Percentiles rank a stretch among this genome's conserved stretches.
These are phyloP conservation scores for Wickerhamiella vanderwaltii DNA, from an alignment of 805 yeast species.

Conservation along the genomic window DNA sequence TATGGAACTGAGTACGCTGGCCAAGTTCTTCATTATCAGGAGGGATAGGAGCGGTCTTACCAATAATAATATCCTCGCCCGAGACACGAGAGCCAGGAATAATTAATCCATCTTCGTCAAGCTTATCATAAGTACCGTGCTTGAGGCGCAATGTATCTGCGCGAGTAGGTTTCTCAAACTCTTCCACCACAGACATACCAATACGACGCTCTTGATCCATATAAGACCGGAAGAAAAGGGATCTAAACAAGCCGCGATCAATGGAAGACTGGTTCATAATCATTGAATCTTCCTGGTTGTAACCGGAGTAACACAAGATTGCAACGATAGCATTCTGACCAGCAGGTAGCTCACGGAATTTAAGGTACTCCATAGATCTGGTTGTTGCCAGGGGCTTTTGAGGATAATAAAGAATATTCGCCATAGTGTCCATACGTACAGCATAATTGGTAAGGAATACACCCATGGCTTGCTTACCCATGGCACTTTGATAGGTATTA, in stretches of 20 bases:
- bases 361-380: conserved; percentile 92
- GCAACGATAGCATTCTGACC: conserved; percentile 99
- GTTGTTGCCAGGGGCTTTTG: conserved; percentile 98
- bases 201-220: conserved; percentile 98
- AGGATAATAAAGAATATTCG: conserved; percentile 91
- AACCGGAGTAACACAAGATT: conserved; percentile 94
- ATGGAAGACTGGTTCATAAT: conserved; percentile 98
- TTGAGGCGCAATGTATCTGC: conserved; percentile 90
- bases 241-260: conserved; percentile 92
- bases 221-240: conserved; percentile 90
- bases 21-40: conserved; percentile 98
- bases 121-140: conserved; percentile 95
- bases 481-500: conserved; percentile 97
- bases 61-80: conserved; percentile 97
- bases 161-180: conserved; percentile 93
- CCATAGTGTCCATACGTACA: conserved; percentile 99
- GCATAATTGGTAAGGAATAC: conserved; percentile 89
- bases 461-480: conserved; percentile 99
- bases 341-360: conserved; percentile 96
- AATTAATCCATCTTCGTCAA: conserved; percentile 95
- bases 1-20: conserved; percentile 95
- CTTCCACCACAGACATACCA: conserved; percentile 97
- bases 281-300: conserved; percentile 99
- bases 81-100: conserved; percentile 98
- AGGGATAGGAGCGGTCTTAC: conserved; percentile 98